Evolutionary conservation across 192 early-diverging fungal species (phyloP).

Genomic region (Entophlyctis luteolus): DNA sequence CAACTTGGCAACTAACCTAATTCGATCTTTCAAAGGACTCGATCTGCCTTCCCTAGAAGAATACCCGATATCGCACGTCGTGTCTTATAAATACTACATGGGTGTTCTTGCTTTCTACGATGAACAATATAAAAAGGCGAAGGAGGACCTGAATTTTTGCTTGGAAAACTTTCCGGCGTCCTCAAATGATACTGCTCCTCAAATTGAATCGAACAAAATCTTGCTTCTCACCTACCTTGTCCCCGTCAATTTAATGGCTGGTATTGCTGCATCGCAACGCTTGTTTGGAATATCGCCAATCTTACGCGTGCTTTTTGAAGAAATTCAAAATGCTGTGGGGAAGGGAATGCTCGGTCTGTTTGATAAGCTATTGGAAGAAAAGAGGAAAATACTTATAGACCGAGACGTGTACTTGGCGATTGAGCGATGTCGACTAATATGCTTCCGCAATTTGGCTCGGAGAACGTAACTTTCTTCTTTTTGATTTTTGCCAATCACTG

Average conservation of each 20-base stretch:
- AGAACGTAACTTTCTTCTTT: slow-evolving; percentile 55
- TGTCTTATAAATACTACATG: slow-evolving; percentile 81
- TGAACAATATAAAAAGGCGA: slow-evolving; percentile 70
- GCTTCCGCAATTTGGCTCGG: slow-evolving; percentile 70
- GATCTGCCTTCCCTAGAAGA: slow-evolving; percentile 71
- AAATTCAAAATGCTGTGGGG: slow-evolving; percentile 62
- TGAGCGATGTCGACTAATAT: slow-evolving; percentile 70
- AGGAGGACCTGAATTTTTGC: slow-evolving; percentile 49
- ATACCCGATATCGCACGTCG: slow-evolving; percentile 82
- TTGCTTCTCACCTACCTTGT: slow-evolving; percentile 78
- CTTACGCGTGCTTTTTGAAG: slow-evolving; percentile 57
- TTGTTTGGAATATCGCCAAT: slow-evolving; percentile 63
- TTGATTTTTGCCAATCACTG: too few relatives aligned
- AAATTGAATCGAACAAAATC: slow-evolving; percentile 40
- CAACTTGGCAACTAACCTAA: slow-evolving; percentile 80
- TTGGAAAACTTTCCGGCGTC: slow-evolving; percentile 38
- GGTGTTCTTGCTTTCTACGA: slow-evolving; percentile 83
- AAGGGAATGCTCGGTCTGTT: slow-evolving; percentile 72
- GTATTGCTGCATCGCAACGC: slow-evolving; percentile 57
- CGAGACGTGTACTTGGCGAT: slow-evolving; percentile 78
- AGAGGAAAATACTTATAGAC: slow-evolving; percentile 58
- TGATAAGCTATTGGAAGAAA: slow-evolving; percentile 56
- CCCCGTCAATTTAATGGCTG: slow-evolving; percentile 71
- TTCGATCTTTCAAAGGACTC: slow-evolving; percentile 63
- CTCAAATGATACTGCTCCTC: slow-evolving; percentile 36